Conservation (phyloP, 2,329 filamentous ascomycete genomes). For the Ascochyta koolunga region DNA sequence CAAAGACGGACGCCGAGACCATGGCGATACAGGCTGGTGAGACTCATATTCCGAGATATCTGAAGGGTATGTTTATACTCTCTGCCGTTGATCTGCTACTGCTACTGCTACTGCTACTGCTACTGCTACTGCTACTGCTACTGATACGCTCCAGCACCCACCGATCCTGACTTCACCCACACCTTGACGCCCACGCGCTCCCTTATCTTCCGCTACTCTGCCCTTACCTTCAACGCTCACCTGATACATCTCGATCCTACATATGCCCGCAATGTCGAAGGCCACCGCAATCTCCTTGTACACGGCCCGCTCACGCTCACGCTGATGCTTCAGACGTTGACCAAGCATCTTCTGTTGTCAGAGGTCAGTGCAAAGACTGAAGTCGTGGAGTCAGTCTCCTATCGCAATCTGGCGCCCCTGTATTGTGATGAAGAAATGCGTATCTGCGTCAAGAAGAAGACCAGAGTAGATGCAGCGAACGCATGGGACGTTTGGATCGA, state of each 20-base stretch:
- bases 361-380: not conserved
- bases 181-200: constrained; percentile 68
- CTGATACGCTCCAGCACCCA: constrained; percentile 51
- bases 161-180: constrained; percentile 61
- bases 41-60: constrained; percentile 42
- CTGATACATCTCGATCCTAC: constrained; percentile 81
- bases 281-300: constrained; percentile 76
- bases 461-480: constrained; percentile 18
- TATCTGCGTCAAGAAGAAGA: constrained; percentile 68
- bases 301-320: constrained; percentile 85
- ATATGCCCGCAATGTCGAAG: constrained; percentile 74
- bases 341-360: constrained; percentile 23
- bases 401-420: constrained; percentile 81
- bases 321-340: constrained; percentile 73
- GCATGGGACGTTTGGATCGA: constrained; percentile 51
- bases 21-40: constrained; percentile 35
- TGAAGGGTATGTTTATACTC: constrained; percentile 40
- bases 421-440: constrained; percentile 74
- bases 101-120: too few relatives aligned
- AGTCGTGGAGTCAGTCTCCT: constrained; percentile 68
- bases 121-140: too few relatives aligned
- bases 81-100: constrained; percentile 5
- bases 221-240: constrained; percentile 87
- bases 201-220: constrained; percentile 88
- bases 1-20: constrained; percentile 51